Evolutionary conservation across 202 grass and related monocot species (phyloP), one percentile per base, ranked within the genome.

Genomic region (Setaria italica): DNA sequence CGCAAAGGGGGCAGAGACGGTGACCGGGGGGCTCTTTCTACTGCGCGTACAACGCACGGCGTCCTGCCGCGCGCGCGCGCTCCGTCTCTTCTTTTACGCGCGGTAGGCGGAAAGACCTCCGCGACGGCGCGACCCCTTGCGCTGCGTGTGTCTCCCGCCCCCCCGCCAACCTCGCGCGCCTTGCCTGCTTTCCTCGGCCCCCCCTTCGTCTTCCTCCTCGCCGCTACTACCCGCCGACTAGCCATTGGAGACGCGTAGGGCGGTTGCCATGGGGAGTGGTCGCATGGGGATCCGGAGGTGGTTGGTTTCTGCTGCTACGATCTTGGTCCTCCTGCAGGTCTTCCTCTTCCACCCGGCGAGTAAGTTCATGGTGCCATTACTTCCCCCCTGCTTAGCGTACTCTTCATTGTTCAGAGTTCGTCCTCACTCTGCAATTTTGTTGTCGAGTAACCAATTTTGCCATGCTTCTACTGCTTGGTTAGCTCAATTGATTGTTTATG

Each of bases 291-390:
- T 53, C 8, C 72, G 69, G 85, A 85, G 86, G 67, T 67, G 74
- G 82, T 63, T 6, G 55, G 47, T 46, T 37, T 67, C 46, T 74
- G 76, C 80, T 7, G 19, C 45, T 54, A 51, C 83, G 84, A 56
- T 88, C 87, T 75, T 85, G 20, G 43, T 55, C 57, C 51, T 97
- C 19, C 72, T 94, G 2, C 67, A 85, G 12, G 25, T n/a, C 78
- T 46, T 83, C 71, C 82, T 90, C 94, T 89, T 92, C 83, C 84
- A 74, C 75, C 83, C 62, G 45, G 87, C 92, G 81, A 50, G 94
- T 97, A 86, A 97, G 85, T 70, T 67, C 59, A 45, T 56, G 14
- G 0, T 53, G 16, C 30, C 69, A 54, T 74, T 54, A 20, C 20
- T 51, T n/a, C 86, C 3, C 3, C 62, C 32, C 20, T 42, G 53